Percentiles rank a stretch among this genome's conserved stretches.
These are phyloP conservation scores for Buddleja alternifolia DNA, from an alignment of 257 asterid species.

Conservation along the genomic window DNA sequence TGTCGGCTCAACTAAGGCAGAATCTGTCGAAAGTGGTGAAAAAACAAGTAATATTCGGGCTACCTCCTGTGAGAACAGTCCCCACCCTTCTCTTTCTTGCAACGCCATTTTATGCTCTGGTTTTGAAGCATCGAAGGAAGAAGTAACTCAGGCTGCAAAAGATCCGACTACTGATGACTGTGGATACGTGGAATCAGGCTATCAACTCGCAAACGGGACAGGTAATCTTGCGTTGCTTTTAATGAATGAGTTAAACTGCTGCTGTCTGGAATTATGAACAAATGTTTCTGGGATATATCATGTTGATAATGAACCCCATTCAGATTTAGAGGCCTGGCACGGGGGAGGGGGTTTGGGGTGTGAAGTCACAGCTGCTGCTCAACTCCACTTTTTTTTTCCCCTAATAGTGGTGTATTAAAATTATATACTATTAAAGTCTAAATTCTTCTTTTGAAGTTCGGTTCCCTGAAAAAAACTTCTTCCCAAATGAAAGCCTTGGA, in stretches of 20 bases:
- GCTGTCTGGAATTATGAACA: neutral
- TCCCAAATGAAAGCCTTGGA: no score
- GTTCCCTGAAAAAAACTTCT: no score
- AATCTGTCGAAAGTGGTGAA: constrained; percentile 94
- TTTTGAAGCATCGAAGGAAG: constrained; percentile 89
- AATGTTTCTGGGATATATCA: neutral
- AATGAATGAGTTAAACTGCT: constrained; percentile 19
- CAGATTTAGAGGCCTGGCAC: no score
- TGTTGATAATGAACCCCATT: neutral
- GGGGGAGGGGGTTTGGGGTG: no score
- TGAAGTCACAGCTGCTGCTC: no score
- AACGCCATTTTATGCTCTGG: constrained; percentile 89
- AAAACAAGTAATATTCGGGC: constrained; percentile 72
- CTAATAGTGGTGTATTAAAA: neutral
- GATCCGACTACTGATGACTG: constrained; percentile 69
- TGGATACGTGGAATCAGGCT: constrained; percentile 84
- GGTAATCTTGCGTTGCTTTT: constrained; percentile 47
- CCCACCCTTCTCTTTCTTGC: constrained; percentile 95
- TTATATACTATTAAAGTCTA: no score
- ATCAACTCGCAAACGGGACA: constrained; percentile 60
- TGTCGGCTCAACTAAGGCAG: constrained; percentile 88
- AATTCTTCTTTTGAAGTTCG: no score
- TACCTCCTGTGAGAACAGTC: constrained; percentile 64
- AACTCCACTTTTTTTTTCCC: no score
- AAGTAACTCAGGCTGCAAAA: constrained; percentile 81